These are phyloP conservation scores for Anthostomella pinea DNA, from an alignment of 2,329 filamentous ascomycete genomes.

Conservation along the genomic window DNA sequence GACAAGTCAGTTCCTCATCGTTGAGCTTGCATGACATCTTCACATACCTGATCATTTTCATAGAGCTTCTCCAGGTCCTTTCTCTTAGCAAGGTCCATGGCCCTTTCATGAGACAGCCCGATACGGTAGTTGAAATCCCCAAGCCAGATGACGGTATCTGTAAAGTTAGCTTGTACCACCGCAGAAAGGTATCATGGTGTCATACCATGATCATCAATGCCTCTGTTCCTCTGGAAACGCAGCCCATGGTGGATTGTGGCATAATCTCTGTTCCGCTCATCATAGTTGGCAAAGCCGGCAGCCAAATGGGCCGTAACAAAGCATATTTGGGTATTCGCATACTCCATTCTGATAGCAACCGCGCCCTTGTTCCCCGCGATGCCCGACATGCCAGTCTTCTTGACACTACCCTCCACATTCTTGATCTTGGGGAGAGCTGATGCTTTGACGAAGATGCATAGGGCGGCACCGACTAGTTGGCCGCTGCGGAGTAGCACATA, in stretches of 20 bases:
- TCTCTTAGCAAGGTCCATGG: constrained; percentile 69
- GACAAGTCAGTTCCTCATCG: constrained; percentile 10
- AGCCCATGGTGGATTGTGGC: constrained; percentile 82
- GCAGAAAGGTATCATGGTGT: neutral
- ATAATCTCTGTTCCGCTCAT: constrained; percentile 93
- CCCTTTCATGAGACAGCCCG: constrained; percentile 74
- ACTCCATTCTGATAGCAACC: constrained; percentile 93
- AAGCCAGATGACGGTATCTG: constrained; percentile 82
- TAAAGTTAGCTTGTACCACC: constrained; percentile 18
- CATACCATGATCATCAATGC: constrained; percentile 84
- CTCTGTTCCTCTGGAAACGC: constrained; percentile 84
- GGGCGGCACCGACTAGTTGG: constrained; percentile 88
- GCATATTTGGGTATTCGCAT: constrained; percentile 86
- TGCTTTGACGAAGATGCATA: constrained; percentile 86
- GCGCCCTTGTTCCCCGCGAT: constrained; percentile 98
- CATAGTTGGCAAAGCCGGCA: constrained; percentile 93
- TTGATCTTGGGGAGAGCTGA: constrained; percentile 79
- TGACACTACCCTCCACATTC: constrained; percentile 93
- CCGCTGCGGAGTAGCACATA: constrained; percentile 90
- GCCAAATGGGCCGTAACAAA: constrained; percentile 96
- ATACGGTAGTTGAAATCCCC: constrained; percentile 99
- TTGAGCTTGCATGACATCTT: neutral
- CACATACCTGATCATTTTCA: constrained; percentile 78
- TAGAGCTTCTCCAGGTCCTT: constrained; percentile 76
- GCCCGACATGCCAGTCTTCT: constrained; percentile 91